These are phyloP conservation scores for Penicillium polonicum DNA, from an alignment of 2,329 filamentous ascomycete genomes.

Conservation along the genomic window DNA sequence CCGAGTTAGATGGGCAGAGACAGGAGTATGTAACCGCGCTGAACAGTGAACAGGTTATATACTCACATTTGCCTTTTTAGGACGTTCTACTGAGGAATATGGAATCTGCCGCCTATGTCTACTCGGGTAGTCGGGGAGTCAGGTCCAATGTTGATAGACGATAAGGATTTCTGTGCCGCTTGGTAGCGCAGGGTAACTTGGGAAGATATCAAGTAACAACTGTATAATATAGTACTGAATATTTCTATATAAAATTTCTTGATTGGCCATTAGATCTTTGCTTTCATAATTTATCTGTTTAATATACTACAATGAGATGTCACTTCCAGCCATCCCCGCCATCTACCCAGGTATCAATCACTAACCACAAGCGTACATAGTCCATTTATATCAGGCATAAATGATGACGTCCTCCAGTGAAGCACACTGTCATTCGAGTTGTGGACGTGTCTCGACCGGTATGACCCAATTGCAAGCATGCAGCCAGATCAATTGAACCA, in stretches of 20 bases:
- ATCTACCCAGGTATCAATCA: neutral
- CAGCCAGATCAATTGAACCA: neutral
- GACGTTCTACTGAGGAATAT: neutral
- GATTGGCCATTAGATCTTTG: neutral
- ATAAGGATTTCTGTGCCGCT: constrained; percentile 7
- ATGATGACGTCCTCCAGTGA: neutral
- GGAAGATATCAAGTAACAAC: neutral
- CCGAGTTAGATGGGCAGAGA: neutral
- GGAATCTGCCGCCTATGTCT: neutral
- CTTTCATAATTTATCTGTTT: neutral
- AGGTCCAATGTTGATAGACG: constrained; percentile 5
- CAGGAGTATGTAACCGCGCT: neutral
- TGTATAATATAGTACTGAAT: neutral
- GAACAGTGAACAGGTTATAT: too few relatives aligned
- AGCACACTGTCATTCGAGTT: neutral
- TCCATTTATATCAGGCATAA: neutral
- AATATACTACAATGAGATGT: neutral
- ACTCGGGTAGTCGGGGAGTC: neutral
- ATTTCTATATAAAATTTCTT: neutral
- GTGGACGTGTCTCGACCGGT: neutral
- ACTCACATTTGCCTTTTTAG: neutral
- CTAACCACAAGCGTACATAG: neutral
- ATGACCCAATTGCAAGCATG: neutral
- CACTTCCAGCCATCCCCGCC: neutral
- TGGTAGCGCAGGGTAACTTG: neutral